Conservation (phyloP, 192 early-diverging fungal genomes). For the Entophlyctis helioformis region DNA sequence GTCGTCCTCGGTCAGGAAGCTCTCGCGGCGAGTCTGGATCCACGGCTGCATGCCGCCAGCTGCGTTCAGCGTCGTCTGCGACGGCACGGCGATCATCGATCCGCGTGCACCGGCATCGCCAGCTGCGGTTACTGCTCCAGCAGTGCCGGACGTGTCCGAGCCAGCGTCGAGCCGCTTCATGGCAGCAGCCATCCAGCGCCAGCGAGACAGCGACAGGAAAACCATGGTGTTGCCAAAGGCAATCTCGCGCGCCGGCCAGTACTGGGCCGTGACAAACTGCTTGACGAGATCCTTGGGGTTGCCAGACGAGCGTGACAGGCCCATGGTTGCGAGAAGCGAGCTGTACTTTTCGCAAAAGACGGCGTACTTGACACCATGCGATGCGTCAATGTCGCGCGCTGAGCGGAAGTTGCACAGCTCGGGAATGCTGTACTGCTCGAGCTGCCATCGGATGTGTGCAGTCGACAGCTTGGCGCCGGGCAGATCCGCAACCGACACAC, state of each 20-base stretch:
- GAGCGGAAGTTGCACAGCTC: slow-evolving; percentile 45
- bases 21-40: background rate
- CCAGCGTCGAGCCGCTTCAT: background rate
- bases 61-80: no score
- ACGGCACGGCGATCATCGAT: no score
- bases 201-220: slow-evolving; percentile 8
- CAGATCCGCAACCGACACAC: slow-evolving; percentile 16
- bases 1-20: background rate
- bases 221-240: slow-evolving; percentile 8
- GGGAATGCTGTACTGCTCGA: slow-evolving; percentile 46
- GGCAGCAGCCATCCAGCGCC: slow-evolving; percentile 8
- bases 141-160: background rate
- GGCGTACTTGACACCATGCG: slow-evolving; percentile 1
- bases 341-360: slow-evolving; percentile 1
- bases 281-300: background rate
- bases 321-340: background rate
- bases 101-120: no score
- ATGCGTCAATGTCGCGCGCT: slow-evolving; percentile 20
- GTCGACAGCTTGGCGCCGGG: slow-evolving; percentile 26
- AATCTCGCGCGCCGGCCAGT: slow-evolving; percentile 10
- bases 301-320: no score
- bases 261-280: background rate
- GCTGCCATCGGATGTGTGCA: slow-evolving; percentile 46
- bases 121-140: background rate
- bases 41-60: background rate